Evolutionary conservation across 192 early-diverging fungal species (phyloP).

Genomic region (Jimgerdemannia flammicorona): DNA sequence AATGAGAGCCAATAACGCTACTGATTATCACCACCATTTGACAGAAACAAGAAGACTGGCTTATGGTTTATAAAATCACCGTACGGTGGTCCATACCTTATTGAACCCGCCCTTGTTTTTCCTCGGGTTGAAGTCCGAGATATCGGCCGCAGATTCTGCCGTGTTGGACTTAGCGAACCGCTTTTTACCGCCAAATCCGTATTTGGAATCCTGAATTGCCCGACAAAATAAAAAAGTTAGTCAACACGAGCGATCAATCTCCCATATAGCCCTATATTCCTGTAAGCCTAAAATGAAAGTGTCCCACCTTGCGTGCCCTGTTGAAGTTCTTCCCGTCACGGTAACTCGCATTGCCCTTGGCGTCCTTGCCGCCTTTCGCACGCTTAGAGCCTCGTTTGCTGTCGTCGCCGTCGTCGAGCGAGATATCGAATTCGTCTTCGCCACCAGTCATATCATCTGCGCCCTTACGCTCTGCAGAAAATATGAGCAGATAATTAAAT

Average conservation of each 20-base stretch:
- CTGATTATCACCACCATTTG: conserved; percentile 19
- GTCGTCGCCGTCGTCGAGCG: conserved; percentile 46
- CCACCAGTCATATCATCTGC: conserved; percentile 41
- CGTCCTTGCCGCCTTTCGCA: conserved; percentile 11
- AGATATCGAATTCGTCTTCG: conserved; percentile 74
- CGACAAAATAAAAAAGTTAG: neutral
- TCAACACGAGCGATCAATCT: neutral
- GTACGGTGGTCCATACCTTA: neutral
- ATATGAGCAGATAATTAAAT: too few relatives aligned
- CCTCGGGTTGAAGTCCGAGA: conserved; percentile 59
- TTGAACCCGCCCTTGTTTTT: conserved; percentile 26
- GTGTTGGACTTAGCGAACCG: conserved; percentile 76
- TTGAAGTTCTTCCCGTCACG: conserved; percentile 45
- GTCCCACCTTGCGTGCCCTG: neutral
- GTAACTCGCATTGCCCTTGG: conserved; percentile 22
- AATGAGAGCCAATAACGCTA: too few relatives aligned
- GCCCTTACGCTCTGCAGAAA: conserved; percentile 59
- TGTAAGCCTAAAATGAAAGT: neutral
- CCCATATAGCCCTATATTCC: too few relatives aligned
- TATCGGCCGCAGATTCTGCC: conserved; percentile 67
- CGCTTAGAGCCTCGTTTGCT: conserved; percentile 19
- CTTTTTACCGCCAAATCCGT: conserved; percentile 91
- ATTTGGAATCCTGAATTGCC: conserved; percentile 85
- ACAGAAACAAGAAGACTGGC: conserved; percentile 14
- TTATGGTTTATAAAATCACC: neutral